These are phyloP conservation scores for Nemania sp. DNA, from an alignment of 2,329 filamentous ascomycete genomes.

Conservation along the genomic window DNA sequence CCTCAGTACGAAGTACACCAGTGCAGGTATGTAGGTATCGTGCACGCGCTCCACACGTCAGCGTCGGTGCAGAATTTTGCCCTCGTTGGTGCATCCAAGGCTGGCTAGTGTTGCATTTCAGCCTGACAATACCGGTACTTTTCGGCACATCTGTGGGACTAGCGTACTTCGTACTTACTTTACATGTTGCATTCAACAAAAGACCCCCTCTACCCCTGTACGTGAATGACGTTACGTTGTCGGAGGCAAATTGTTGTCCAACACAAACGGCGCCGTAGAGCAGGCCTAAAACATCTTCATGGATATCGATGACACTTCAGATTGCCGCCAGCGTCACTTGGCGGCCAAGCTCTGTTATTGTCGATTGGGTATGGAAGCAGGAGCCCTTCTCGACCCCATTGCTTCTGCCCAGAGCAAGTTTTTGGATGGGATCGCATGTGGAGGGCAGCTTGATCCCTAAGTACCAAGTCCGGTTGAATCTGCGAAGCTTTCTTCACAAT, in stretches of 20 bases:
- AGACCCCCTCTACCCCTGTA: constrained; percentile 3
- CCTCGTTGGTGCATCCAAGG: constrained; percentile 18
- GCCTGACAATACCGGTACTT: constrained; percentile 20
- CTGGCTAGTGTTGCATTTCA: constrained; percentile 18
- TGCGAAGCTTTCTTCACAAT: constrained; percentile 8
- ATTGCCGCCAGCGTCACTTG: not conserved
- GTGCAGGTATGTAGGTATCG: too few species aligned
- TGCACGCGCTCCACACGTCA: not conserved
- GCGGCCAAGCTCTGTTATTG: not conserved
- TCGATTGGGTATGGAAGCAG: too few species aligned
- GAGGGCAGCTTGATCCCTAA: constrained; percentile 1
- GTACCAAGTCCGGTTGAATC: too few species aligned
- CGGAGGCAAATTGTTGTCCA: not conserved
- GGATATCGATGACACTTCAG: not conserved
- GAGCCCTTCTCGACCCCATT: too few species aligned
- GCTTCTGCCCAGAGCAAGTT: too few species aligned
- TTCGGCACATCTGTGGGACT: constrained; percentile 11
- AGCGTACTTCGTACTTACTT: too few species aligned
- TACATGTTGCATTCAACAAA: constrained; percentile 25
- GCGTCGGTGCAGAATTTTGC: constrained; percentile 4
- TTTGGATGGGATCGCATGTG: constrained; percentile 1
- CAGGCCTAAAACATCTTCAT: too few species aligned
- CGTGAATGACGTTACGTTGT: constrained; percentile 10
- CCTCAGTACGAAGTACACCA: too few species aligned
- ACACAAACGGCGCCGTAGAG: too few species aligned